Evolutionary conservation across 2,329 filamentous ascomycete species (phyloP).

Genomic region (Nemania sp.): DNA sequence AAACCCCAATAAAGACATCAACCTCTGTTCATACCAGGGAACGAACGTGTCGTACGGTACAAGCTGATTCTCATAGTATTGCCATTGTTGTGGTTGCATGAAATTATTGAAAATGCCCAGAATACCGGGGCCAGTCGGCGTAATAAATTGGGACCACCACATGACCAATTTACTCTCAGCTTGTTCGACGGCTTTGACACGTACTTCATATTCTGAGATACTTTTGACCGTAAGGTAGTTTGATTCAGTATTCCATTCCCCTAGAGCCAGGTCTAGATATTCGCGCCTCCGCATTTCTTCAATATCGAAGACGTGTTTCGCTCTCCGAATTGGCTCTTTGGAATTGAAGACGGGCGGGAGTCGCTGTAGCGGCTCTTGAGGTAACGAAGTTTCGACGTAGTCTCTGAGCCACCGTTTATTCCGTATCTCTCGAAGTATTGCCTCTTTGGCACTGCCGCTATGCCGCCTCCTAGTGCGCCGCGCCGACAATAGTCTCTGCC

Average conservation of each 20-base stretch:
- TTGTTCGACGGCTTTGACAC: not conserved
- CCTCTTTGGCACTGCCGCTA: too few relatives aligned
- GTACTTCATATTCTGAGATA: not conserved
- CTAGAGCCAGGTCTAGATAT: not conserved
- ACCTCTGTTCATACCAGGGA: not conserved
- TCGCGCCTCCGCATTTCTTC: not conserved
- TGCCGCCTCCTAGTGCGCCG: too few relatives aligned
- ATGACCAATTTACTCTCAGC: not conserved
- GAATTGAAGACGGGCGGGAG: too few relatives aligned
- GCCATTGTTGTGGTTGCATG: not conserved
- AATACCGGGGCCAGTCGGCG: not conserved
- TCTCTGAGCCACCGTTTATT: too few relatives aligned
- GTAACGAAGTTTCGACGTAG: too few relatives aligned
- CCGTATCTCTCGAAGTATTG: not conserved
- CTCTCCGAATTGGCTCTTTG: too few relatives aligned
- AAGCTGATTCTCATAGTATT: not conserved
- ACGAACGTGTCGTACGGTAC: not conserved
- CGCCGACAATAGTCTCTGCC: not conserved
- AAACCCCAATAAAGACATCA: not conserved
- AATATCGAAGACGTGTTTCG: not conserved
- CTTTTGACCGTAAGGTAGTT: not conserved
- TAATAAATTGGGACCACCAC: not conserved
- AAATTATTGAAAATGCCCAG: not conserved
- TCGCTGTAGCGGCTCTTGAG: too few relatives aligned
- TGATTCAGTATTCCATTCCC: too few relatives aligned